Evolutionary conservation across 1,284 basidiomycete species (phyloP), one percentile per base, ranked within the genome.

Genomic region (Microstroma glucosiphilum): DNA sequence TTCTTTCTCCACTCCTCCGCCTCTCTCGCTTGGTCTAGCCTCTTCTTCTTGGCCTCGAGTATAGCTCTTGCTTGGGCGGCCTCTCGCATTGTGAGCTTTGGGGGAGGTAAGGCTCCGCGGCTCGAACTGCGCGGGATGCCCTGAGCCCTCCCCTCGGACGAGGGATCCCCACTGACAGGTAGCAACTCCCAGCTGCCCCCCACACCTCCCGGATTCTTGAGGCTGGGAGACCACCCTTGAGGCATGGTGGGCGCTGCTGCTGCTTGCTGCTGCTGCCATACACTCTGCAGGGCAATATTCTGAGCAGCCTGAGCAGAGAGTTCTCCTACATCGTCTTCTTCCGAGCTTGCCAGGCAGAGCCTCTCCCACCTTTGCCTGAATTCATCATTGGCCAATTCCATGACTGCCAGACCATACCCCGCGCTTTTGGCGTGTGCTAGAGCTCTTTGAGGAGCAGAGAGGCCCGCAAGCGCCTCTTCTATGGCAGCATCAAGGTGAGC

Each of bases 311-410:
- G 37, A 37, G 40, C 48, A 12, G 23, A 19, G 26, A 56, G 26
- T 9, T 37, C 30, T 37, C 30, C 30, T 37, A 9, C 30, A 54
- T 54, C 51, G 13, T 54, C 51, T 21, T 17, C 17, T 54, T 54
- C 51, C 13, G 80, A 70, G 1, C 80, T 78, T 11, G 81, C 76
- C 21, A 93, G 82, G 80, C 94, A 98, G 83, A 97, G 88, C 46
- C 87, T 83, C 69, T 86, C 85, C 94, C 96, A 98, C 63, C 94
- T 83, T 66, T 86, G 84, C 73, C 86, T 87, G 94, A 94, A 98
- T 40, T 84, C 85, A 25, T 85, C 84, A 67, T 90, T 96, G 21
- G 93, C 89, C 26, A 97, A 83, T 17, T 92, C 91, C n/a, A 94
- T 75, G 69, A 87, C 89, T 57, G 93, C 83, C 25, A 78, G 68